Base-by-base conservation (phyloP, 2,329 filamentous ascomycete species). In the Xylariales sp. region DNA sequence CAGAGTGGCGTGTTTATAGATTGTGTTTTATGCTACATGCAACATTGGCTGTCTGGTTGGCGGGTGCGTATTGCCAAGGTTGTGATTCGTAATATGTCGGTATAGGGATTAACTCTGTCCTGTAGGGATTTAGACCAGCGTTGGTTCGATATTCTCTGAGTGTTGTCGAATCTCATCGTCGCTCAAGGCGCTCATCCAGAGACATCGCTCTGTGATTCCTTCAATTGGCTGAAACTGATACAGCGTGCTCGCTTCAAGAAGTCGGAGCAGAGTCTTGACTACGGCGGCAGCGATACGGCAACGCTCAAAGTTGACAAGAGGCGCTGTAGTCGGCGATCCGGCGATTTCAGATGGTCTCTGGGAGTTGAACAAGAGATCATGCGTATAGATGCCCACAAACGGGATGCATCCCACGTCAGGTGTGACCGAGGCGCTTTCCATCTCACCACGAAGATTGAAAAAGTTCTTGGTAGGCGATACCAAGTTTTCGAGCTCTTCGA, bases 341-440 rank as follows among this genome's bases (percentile, higher is more conserved):
- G 81, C 79, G 48, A 90, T 82, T 57, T 86, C 82, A 2, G 83
- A 81, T 2, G 87, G 84, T 45, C 88, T 78, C 57, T 91, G 85
- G 1, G 83, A 80, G 52, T 90, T 91, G 67, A 86, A 88, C 30
- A 90, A 77, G 28, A 93, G 69, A 55, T 93, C 87, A 53, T 90
- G 86, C 2, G 85, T 91, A 59, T 93, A 93, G 39, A 83, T 81
- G 41, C 82, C 87, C 33, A 93, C 84, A 55, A 93, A 91, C 0
- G 87, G 87, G 43, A 93, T 90, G 51, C 87, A 91, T 2, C 85
- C 85, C 25, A 74, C 71, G 38, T 87, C 81, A 2, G 73, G 60
- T 28, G 59, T 50, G 6, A 50, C 67, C 2, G 76, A 76, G 14
- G 65, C 66, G 3, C 74, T 73, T 59, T 93, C 87, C 87, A 91